These are phyloP conservation scores for Hymenotorrendiella dingleyae DNA, from an alignment of 2,329 filamentous ascomycete species.

Conservation along the genomic window DNA sequence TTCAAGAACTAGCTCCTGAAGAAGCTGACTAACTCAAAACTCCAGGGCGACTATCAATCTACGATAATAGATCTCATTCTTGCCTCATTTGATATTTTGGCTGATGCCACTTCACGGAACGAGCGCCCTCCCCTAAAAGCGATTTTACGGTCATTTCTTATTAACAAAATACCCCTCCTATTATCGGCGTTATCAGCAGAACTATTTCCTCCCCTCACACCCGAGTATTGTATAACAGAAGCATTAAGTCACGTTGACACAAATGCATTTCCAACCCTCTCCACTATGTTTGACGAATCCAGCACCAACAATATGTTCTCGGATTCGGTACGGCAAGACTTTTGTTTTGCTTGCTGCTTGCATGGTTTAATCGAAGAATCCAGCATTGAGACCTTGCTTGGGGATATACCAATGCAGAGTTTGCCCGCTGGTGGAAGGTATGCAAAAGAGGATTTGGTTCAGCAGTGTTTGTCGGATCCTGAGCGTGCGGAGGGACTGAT, in stretches of 20 bases:
- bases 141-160: constrained; percentile 77
- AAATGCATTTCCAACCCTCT: constrained; percentile 57
- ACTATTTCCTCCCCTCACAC: constrained; percentile 51
- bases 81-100: constrained; percentile 82
- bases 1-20: too few species aligned
- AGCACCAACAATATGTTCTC: constrained; percentile 48
- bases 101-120: constrained; percentile 74
- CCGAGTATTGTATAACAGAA: constrained; percentile 60
- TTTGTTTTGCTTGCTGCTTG: constrained; percentile 83
- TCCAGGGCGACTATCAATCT: constrained; percentile 67
- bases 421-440: constrained; percentile 70
- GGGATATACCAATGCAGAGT: constrained; percentile 76
- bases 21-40: constrained; percentile 31
- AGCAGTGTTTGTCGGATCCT: constrained; percentile 70
- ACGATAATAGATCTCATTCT: constrained; percentile 78
- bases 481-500: constrained; percentile 72
- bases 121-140: constrained; percentile 57
- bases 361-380: constrained; percentile 77
- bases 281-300: constrained; percentile 56
- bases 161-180: constrained; percentile 63
- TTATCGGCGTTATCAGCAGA: constrained; percentile 51
- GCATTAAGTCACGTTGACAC: constrained; percentile 58
- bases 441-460: constrained; percentile 70
- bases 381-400: constrained; percentile 73
- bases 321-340: constrained; percentile 69